Evolutionary conservation across 352 stramenopile genomes (phyloP).

Genomic region (Globisporangium cederbergense): DNA sequence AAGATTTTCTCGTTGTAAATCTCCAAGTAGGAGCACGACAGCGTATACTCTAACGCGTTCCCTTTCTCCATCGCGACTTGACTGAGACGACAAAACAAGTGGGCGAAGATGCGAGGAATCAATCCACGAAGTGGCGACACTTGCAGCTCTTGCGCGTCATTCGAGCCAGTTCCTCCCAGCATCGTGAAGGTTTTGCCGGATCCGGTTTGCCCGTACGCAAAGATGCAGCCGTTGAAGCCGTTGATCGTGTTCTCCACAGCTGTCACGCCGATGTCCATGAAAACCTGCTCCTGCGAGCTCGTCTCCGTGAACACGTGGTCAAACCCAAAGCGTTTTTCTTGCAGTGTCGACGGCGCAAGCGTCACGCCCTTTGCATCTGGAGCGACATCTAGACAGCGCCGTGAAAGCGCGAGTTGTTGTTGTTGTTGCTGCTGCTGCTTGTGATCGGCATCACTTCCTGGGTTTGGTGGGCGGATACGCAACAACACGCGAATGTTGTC

Average conservation of each 20-base stretch:
- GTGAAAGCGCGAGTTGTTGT: conserved; percentile 10
- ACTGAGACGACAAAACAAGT: conserved; percentile 66
- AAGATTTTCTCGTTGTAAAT: conserved; percentile 92
- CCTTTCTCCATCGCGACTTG: conserved; percentile 38
- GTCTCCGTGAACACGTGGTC: conserved; percentile 75
- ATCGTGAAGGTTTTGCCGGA: conserved; percentile 90
- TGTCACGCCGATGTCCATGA: conserved; percentile 63
- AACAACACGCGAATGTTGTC: conserved; percentile 77
- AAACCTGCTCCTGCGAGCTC: conserved; percentile 77
- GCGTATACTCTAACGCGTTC: conserved; percentile 48
- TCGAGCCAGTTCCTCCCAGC: conserved; percentile 42
- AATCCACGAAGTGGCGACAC: conserved; percentile 59
- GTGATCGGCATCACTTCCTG: conserved; percentile 17
- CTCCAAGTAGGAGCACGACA: conserved; percentile 86
- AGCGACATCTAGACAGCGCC: conserved; percentile 56
- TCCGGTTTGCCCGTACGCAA: conserved; percentile 87
- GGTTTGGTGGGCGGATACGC: conserved; percentile 46
- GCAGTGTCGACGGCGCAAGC: conserved; percentile 47
- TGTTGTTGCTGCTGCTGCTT: conserved; percentile 19
- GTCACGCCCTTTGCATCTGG: conserved; percentile 57
- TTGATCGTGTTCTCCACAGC: conserved; percentile 82
- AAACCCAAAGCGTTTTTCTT: conserved; percentile 85
- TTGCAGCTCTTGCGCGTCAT: conserved; percentile 40
- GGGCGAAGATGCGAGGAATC: conserved; percentile 80
- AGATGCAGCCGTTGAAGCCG: conserved; percentile 89